phyloP scores from a whole-genome alignment of 2,329 filamentous ascomycete genomes.

The Domatiomyces globalis region DNA sequence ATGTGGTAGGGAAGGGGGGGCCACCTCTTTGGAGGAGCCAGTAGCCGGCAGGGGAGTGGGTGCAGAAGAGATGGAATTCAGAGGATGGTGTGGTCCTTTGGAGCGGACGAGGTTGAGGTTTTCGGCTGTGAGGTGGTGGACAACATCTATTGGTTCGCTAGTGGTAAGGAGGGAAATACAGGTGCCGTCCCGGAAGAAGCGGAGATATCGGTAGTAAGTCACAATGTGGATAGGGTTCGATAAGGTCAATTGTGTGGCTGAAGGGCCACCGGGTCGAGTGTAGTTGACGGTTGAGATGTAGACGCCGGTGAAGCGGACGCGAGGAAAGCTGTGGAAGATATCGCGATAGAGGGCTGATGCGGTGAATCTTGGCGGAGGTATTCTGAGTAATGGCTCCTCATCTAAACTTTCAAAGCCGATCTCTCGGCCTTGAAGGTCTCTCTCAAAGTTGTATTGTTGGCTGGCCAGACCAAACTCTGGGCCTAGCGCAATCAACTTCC shows the following conservation, averaged over 20 bases:
- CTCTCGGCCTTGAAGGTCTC: conserved; percentile 38
- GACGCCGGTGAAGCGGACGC: conserved; percentile 84
- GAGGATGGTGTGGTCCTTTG: conserved; percentile 8
- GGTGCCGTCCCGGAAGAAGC: conserved; percentile 83
- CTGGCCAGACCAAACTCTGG: conserved; percentile 60
- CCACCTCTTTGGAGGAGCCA: conserved; percentile 18
- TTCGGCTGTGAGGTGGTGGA: conserved; percentile 65
- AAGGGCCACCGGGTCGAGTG: conserved; percentile 63
- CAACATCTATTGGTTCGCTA: conserved; percentile 68
- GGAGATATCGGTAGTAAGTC: conserved; percentile 93
- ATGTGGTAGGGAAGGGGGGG: conserved; percentile 21
- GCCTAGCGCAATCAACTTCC: conserved; percentile 61
- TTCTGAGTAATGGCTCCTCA: conserved; percentile 18
- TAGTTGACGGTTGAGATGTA: conserved; percentile 98
- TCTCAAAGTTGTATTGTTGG: conserved; percentile 71
- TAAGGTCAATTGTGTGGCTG: conserved; percentile 60
- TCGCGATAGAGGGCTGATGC: conserved; percentile 34
- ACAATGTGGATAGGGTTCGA: conserved; percentile 78
- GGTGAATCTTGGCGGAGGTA: conserved; percentile 15
- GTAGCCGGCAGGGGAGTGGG: conserved; percentile 14
- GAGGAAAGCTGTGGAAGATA: conserved; percentile 70
- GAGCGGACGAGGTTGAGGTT: conserved; percentile 37
- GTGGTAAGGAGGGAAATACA: conserved; percentile 69
- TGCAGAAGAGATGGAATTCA: conserved; percentile 11
- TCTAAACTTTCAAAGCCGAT: conserved; percentile 13